phyloP scores from a whole-genome alignment of 495 filamentous ascomycete genomes.

The Oidiodendron maius region DNA sequence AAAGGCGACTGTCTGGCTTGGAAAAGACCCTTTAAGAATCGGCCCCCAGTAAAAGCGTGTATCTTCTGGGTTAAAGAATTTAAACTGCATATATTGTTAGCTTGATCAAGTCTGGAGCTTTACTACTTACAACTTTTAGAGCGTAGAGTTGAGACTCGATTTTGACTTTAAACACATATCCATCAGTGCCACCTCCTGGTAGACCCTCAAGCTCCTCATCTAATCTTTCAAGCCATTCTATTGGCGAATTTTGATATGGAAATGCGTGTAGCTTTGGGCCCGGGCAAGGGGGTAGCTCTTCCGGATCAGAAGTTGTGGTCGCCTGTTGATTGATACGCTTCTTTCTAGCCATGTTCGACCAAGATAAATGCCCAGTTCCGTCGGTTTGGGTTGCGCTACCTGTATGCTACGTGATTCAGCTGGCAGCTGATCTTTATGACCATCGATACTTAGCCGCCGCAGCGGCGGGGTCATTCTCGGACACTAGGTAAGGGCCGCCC shows the following conservation, averaged over 20 bases:
- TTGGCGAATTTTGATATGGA: background rate
- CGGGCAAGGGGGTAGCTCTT: background rate
- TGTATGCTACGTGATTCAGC: no score
- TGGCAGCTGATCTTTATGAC: no score
- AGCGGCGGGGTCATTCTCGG: no score
- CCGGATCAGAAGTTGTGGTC: no score
- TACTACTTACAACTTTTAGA: background rate
- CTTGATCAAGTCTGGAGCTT: background rate
- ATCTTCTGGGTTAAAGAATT: background rate
- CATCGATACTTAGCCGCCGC: no score
- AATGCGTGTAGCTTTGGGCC: background rate
- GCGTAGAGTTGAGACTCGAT: background rate
- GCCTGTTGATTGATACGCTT: no score
- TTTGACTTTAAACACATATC: background rate
- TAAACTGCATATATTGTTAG: background rate
- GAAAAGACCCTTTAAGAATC: background rate
- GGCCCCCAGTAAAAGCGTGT: background rate
- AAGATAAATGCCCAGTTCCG: no score
- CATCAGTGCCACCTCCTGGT: background rate
- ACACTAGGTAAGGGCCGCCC: no score
- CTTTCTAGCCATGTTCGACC: no score
- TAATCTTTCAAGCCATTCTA: background rate
- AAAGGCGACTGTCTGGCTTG: background rate
- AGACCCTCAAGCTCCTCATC: background rate
- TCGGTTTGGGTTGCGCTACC: no score